Conservation (phyloP, 2,329 filamentous ascomycete species). For the Malbranchea cinnamomea region DNA sequence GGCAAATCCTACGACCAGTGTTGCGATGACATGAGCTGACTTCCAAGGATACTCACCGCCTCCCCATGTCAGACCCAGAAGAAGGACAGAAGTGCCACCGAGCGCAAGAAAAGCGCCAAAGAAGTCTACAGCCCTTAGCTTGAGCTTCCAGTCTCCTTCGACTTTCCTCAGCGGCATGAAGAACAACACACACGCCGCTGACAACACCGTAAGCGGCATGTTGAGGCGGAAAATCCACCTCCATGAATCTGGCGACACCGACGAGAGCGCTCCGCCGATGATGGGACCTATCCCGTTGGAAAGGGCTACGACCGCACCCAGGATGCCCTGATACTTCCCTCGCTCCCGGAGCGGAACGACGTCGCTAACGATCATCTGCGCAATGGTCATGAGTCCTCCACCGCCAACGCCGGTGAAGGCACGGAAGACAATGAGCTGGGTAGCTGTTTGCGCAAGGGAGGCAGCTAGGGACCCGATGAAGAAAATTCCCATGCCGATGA, state of each 20-base stretch:
- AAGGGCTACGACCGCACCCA: slow-evolving; percentile 37
- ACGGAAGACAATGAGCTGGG: slow-evolving; percentile 46
- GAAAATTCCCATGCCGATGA: slow-evolving; percentile 39
- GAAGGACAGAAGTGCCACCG: slow-evolving; percentile 27
- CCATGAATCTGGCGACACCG: slow-evolving; percentile 20
- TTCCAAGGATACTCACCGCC: slow-evolving; percentile 44
- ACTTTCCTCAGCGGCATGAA: slow-evolving; percentile 44
- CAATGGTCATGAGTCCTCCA: slow-evolving; percentile 43
- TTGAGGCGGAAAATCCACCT: slow-evolving; percentile 42
- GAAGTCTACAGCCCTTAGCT: slow-evolving; percentile 39
- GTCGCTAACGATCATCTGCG: slow-evolving; percentile 48
- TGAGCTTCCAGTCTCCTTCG: slow-evolving; percentile 36
- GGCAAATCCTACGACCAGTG: slow-evolving; percentile 35
- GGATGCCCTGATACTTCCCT: slow-evolving; percentile 44
- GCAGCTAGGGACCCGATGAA: slow-evolving; percentile 43
- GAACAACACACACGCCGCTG: slow-evolving; percentile 34
- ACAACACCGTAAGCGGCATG: slow-evolving; percentile 36
- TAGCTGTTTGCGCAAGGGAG: slow-evolving; percentile 39
- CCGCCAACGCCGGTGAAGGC: slow-evolving; percentile 45
- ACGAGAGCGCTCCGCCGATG: slow-evolving; percentile 37
- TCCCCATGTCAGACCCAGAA: slow-evolving; percentile 43
- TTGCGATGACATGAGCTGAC: slow-evolving; percentile 39
- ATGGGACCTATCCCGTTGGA: slow-evolving; percentile 41
- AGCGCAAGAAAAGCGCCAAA: slow-evolving; percentile 34
- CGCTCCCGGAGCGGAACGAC: slow-evolving; percentile 43